Base-by-base conservation (phyloP, 768 basidiomycete species). In the Boletus reticulatus region DNA sequence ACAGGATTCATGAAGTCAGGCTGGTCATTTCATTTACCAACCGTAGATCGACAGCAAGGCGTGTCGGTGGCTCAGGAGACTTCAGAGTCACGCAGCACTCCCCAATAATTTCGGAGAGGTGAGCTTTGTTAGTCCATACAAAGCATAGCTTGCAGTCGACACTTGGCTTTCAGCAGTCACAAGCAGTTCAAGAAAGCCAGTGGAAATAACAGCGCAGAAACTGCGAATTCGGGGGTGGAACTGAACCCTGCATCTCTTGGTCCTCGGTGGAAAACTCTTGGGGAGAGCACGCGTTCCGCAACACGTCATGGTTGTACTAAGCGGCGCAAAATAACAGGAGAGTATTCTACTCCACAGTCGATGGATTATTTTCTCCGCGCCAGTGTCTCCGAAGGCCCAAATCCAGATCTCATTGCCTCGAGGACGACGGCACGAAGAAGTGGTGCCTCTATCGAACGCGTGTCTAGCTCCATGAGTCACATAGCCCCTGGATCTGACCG, bases 391-490 rank as follows among this genome's bases (percentile, higher is more conserved):
- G 42, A 46, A 1, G 42, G 41, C 6, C 22, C 14, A 1, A 19
- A 14, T 44, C n/a, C 12, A 8, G 14, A 46, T 49, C 20, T 13
- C 7, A 34, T 19, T 19, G 31, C 55, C 43, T 53, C 47, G 51
- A 48, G 39, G 52, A 43, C 14, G 16, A 45, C 48, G 19, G 31
- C 57, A 54, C 56, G 29, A 47, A 31, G 43, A 42, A 20, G 50
- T 37, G 56, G 48, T 22, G 32, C 39, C 27, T 43, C 22, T 29
- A 45, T 31, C 10, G 29, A 50, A 19, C 22, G 43, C 56, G 43
- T 55, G 60, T 34, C 38, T 29, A 11, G 49, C 60, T 58, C 57
- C 56, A 58, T 58, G 48, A 49, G 8, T 50, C 49, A 36, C 34
- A 36, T 48, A 57, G 41, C 53, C 51, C 43, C 34, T 27, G 42